Conservation (phyloP, 352 stramenopile species). For the Pythium dissotocum region DNA sequence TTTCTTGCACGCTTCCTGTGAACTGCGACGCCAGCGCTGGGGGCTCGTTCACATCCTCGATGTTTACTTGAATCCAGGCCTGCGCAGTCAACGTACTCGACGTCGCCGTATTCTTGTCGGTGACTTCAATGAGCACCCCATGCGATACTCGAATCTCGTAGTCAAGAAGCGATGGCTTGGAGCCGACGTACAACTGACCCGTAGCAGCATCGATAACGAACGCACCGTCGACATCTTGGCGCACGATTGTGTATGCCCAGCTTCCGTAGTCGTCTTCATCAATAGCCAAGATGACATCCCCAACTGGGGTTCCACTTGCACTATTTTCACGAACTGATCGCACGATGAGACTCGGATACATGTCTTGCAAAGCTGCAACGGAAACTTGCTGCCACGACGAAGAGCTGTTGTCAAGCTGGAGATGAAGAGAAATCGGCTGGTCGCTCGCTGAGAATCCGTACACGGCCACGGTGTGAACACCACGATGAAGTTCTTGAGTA, state of each 20-base stretch:
- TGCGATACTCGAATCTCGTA: slow-evolving; percentile 25
- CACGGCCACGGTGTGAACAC: slow-evolving; percentile 16
- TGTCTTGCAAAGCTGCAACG: neutral
- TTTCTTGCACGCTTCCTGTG: slow-evolving; percentile 18
- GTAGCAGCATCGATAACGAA: slow-evolving; percentile 26
- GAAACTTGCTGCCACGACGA: slow-evolving; percentile 21
- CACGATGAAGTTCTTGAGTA: slow-evolving; percentile 8
- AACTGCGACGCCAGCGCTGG: slow-evolving; percentile 12
- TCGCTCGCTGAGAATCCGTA: slow-evolving; percentile 13
- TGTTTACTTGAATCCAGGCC: slow-evolving; percentile 18
- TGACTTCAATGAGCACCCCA: slow-evolving; percentile 17
- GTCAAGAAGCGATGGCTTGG: slow-evolving; percentile 16
- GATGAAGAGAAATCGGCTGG: slow-evolving; percentile 11
- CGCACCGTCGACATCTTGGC: slow-evolving; percentile 11
- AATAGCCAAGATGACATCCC: slow-evolving; percentile 9
- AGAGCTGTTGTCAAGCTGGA: neutral
- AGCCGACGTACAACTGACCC: slow-evolving; percentile 24
- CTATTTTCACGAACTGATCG: slow-evolving; percentile 24
- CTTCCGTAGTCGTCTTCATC: slow-evolving; percentile 13
- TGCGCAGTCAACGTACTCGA: neutral
- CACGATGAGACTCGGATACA: slow-evolving; percentile 8
- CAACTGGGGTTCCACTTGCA: slow-evolving; percentile 6
- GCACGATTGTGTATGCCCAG: slow-evolving; percentile 18
- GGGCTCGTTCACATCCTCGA: slow-evolving; percentile 33
- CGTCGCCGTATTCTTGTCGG: slow-evolving; percentile 7